Base-by-base conservation (phyloP, 2,329 filamentous ascomycete genomes). In the Aurifilum marmelostoma region DNA sequence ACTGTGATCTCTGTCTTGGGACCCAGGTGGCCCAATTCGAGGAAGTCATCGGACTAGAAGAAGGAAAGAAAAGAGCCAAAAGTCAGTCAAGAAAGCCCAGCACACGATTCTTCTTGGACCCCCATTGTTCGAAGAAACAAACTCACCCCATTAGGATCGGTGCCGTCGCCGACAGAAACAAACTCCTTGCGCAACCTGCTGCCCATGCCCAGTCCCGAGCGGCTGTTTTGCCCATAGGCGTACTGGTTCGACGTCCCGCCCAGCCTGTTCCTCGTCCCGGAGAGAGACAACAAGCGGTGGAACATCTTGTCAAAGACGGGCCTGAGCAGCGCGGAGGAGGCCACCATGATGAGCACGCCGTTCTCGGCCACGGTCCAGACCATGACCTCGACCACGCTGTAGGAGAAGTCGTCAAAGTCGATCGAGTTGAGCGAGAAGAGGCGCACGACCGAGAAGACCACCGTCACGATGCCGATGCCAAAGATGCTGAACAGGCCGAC, bases 381-480 rank as follows among this genome's bases (percentile, higher is more conserved):
- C 64, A 75, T 73, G 24, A 71, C 74, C 8, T 61, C 43, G 29
- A 72, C 69, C 4, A 74, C 72, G 1, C 73, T 73, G 39, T 72
- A 75, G 27, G 73, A 72, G 50, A 75, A 75, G 58, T 75, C 74
- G 34, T 68, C 52, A 37, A 75, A 75, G 63, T 74, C 68, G 59
- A 75, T 61, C 27, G 65, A 50, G 27, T 70, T 69, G 9, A 75
- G 63, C 16, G 74, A 74, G 3, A 71, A 52, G 1, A 75, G 69
- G 2, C 74, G 72, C 12, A 75, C 64, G n/a, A 71, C 56, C 7
- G 73, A 73, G 59, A 73, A 85, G 70, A 82, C 79, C 68, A 79
- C 77, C 54, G 65, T 69, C 73, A 76, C 63, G 41, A 78, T 67
- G 60, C 76, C 77, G 56, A 76, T 71, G 58, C 73, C 63, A 63